These are phyloP conservation scores for Epichloe uncinata DNA, from an alignment of 2,329 filamentous ascomycete species.

Conservation along the genomic window DNA sequence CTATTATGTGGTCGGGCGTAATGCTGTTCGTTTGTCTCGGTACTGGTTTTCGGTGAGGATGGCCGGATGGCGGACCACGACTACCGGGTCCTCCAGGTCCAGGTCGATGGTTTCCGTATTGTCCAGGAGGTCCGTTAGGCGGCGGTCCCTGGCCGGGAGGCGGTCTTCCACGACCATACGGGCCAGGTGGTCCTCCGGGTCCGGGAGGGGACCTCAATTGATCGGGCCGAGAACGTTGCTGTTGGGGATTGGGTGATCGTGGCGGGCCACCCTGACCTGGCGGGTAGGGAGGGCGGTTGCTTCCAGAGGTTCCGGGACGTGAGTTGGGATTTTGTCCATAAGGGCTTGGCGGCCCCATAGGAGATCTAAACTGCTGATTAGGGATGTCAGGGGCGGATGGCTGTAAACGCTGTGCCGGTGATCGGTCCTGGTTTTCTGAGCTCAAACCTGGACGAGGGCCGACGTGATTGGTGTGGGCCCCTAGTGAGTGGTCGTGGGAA, in stretches of 20 bases:
- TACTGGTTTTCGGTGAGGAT: slow-evolving; percentile 17
- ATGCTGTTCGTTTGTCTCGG: slow-evolving; percentile 16
- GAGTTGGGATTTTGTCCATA: slow-evolving; percentile 19
- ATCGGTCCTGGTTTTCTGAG: slow-evolving; percentile 21
- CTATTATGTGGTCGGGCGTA: slow-evolving; percentile 25
- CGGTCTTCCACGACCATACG: slow-evolving; percentile 12
- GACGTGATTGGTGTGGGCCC: slow-evolving; percentile 40
- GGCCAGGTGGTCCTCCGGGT: slow-evolving; percentile 10
- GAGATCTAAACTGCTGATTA: slow-evolving; percentile 30
- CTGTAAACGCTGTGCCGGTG: slow-evolving; percentile 23
- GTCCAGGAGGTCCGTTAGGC: slow-evolving; percentile 8
- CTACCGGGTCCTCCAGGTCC: slow-evolving; percentile 13
- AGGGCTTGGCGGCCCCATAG: slow-evolving; percentile 23
- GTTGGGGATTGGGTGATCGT: slow-evolving; percentile 17
- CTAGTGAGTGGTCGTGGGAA: slow-evolving; percentile 34
- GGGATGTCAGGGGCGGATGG: slow-evolving; percentile 28
- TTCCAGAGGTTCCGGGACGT: slow-evolving; percentile 19
- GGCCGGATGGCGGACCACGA: slow-evolving; percentile 12
- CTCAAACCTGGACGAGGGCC: slow-evolving; percentile 41
- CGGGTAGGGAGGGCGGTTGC: slow-evolving; percentile 18
- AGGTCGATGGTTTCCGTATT: slow-evolving; percentile 12
- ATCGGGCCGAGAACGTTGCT: slow-evolving; percentile 15
- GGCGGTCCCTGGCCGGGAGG: slow-evolving; percentile 8
- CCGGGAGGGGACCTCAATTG: slow-evolving; percentile 7
- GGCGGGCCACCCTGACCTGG: slow-evolving; percentile 12